Evolutionary conservation across 495 filamentous ascomycete genomes (phyloP).

Genomic region (Podospora appendiculata): DNA sequence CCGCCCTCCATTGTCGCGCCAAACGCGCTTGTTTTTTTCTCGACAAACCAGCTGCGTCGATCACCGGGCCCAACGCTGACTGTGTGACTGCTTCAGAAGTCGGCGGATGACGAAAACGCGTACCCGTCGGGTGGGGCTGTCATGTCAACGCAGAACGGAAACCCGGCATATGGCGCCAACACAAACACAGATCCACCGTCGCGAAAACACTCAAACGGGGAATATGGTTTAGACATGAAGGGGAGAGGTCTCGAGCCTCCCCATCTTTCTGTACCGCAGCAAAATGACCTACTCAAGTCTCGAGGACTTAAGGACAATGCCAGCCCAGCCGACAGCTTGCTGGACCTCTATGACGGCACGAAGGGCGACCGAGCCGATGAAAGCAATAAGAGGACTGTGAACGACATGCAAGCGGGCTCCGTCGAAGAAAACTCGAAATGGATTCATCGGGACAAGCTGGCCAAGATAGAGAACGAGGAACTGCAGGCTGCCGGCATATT

Average conservation of each 20-base stretch:
- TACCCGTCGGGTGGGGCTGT: constrained; percentile 9
- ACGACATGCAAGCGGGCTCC: constrained; percentile 1
- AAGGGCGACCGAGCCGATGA: constrained; percentile 9
- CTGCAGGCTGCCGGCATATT: constrained; percentile 78
- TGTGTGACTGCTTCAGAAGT: constrained; percentile 6
- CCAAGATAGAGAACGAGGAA: constrained; percentile 87
- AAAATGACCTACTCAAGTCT: constrained; percentile 25
- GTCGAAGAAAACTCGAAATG: constrained; percentile 64
- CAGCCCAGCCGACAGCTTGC: constrained; percentile 48
- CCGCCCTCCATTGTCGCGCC: background rate
- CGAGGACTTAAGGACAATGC: constrained; percentile 46
- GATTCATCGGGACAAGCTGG: constrained; percentile 96
- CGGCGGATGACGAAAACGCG: constrained; percentile 8
- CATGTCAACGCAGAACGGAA: constrained; percentile 26
- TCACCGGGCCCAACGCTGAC: background rate
- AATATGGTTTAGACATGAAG: constrained; percentile 10
- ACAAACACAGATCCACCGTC: constrained; percentile 6
- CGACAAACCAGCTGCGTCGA: background rate
- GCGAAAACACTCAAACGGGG: constrained; percentile 12
- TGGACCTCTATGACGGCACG: constrained; percentile 44
- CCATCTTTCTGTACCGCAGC: constrained; percentile 13
- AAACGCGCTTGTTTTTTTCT: background rate
- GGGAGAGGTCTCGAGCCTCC: constrained; percentile 5
- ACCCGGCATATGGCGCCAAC: constrained; percentile 11
- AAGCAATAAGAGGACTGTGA: constrained; percentile 3